A percentile compares a stretch with the other conserved stretches of the same genome.
Evolutionary conservation across 495 filamentous ascomycete genomes (phyloP).

Genomic region (Xylaria longipes): DNA sequence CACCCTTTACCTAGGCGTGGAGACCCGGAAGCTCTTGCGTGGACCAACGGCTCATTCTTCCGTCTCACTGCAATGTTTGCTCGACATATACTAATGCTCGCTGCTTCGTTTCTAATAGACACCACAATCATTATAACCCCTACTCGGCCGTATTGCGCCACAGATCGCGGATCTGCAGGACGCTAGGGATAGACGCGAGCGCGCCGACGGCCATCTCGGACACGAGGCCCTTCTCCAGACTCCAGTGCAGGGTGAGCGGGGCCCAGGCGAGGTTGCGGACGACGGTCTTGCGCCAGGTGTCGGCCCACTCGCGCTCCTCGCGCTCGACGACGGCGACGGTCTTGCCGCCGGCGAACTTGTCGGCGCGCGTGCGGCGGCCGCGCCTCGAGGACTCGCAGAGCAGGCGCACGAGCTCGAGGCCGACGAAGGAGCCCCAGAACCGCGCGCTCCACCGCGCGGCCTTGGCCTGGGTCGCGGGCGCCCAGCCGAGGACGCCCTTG

Average conservation of each 20-base stretch:
- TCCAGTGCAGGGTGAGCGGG: conserved; percentile 79
- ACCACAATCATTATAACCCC: neutral
- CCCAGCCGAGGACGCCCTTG: conserved; percentile 70
- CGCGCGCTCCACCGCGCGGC: conserved; percentile 77
- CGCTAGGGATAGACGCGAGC: conserved; percentile 68
- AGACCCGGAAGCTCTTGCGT: neutral
- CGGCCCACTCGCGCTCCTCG: conserved; percentile 52
- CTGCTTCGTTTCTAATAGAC: neutral
- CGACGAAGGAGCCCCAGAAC: conserved; percentile 81
- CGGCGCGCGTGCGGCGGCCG: conserved; percentile 32
- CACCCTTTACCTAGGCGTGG: neutral
- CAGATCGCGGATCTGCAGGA: conserved; percentile 69
- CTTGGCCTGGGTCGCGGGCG: conserved; percentile 55
- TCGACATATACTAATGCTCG: neutral
- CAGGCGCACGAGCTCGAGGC: conserved; percentile 73
- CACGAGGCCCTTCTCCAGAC: conserved; percentile 70
- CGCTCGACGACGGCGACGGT: conserved; percentile 42
- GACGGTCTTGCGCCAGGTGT: conserved; percentile 53
- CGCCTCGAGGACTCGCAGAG: conserved; percentile 49
- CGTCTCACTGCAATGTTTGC: neutral
- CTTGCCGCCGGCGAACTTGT: conserved; percentile 47
- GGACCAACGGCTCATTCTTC: neutral
- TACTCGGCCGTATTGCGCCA: conserved; percentile 59
- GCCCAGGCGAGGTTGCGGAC: conserved; percentile 61
- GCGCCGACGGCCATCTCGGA: conserved; percentile 65